Conservation (phyloP, 768 basidiomycete species). For the Hydnomerulius pinastri region DNA sequence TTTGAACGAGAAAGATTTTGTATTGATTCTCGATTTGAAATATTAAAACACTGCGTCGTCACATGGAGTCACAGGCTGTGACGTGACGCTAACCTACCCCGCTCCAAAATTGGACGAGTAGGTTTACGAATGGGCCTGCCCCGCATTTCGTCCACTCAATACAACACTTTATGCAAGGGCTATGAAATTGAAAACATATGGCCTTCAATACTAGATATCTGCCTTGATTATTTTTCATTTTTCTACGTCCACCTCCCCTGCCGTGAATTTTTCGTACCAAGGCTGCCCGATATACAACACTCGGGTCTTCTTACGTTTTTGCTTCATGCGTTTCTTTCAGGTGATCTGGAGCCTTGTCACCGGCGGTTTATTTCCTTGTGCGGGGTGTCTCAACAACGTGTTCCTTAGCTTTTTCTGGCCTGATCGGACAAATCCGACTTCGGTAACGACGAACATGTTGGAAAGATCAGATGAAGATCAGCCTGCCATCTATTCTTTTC, state of each 20-base stretch:
- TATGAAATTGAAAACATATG: background rate
- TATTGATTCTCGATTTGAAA: slow-evolving; percentile 19
- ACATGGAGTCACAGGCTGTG: slow-evolving; percentile 4
- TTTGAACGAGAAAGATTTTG: slow-evolving; percentile 16
- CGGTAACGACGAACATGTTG: slow-evolving; percentile 16
- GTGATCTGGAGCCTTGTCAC: slow-evolving; percentile 2
- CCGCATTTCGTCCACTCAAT: slow-evolving; percentile 11
- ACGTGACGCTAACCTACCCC: slow-evolving; percentile 15
- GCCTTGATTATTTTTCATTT: background rate
- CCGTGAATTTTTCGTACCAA: background rate
- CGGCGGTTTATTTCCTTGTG: slow-evolving; percentile 1
- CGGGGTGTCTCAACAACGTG: slow-evolving; percentile 6
- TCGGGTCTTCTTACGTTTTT: slow-evolving; percentile 12
- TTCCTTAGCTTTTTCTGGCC: slow-evolving; percentile 6
- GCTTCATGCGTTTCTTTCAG: slow-evolving; percentile 8
- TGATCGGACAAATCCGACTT: slow-evolving; percentile 32
- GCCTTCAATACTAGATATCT: background rate
- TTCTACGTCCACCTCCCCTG: background rate
- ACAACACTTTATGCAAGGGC: background rate
- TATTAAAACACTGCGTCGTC: slow-evolving; percentile 12
- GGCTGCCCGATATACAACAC: background rate
- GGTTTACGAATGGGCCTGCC: slow-evolving; percentile 12
- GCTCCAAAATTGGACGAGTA: slow-evolving; percentile 11
- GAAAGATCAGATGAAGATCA: slow-evolving; percentile 32
- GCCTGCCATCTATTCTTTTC: slow-evolving; percentile 39